Evolutionary conservation across 352 stramenopile species (phyloP).

Genomic region (Globisporangium alternatum): DNA sequence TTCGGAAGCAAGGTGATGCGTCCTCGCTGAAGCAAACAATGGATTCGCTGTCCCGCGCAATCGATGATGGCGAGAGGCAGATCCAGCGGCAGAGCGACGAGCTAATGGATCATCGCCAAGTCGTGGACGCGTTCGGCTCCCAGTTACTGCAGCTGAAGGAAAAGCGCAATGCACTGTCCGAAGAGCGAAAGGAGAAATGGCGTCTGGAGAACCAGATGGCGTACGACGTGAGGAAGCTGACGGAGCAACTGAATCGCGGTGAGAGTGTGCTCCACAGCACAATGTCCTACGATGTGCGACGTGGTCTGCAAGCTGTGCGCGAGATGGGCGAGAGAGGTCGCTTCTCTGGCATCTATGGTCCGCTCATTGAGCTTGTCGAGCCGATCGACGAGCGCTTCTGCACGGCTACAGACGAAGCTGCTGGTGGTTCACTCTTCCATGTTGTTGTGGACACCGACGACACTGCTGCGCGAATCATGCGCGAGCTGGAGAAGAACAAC

Average conservation of each 20-base stretch:
- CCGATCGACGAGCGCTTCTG: constrained; percentile 89
- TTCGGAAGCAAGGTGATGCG: constrained; percentile 58
- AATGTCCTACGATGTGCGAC: constrained; percentile 84
- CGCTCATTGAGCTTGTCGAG: constrained; percentile 96
- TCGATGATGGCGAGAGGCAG: constrained; percentile 43
- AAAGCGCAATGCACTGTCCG: constrained; percentile 70
- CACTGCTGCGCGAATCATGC: constrained; percentile 94
- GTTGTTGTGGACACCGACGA: constrained; percentile 98
- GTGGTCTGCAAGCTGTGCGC: constrained; percentile 77
- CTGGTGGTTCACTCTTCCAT: constrained; percentile 96
- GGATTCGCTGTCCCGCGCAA: constrained; percentile 36
- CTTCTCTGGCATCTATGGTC: constrained; percentile 88
- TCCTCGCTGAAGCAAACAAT: constrained; percentile 37
- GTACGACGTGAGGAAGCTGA: constrained; percentile 71
- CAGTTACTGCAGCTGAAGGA: constrained; percentile 76
- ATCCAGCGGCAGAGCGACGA: constrained; percentile 44
- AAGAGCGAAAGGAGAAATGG: constrained; percentile 82
- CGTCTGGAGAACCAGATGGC: constrained; percentile 75
- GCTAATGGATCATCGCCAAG: constrained; percentile 47
- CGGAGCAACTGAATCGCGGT: constrained; percentile 65
- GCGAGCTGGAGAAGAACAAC: constrained; percentile 92
- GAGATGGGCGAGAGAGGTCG: constrained; percentile 85
- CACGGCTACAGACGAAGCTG: constrained; percentile 94
- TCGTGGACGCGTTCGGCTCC: constrained; percentile 47
- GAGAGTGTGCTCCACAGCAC: constrained; percentile 80